Base-by-base conservation (phyloP, 2,329 filamentous ascomycete species). In the Colletotrichum nymphaeae region DNA sequence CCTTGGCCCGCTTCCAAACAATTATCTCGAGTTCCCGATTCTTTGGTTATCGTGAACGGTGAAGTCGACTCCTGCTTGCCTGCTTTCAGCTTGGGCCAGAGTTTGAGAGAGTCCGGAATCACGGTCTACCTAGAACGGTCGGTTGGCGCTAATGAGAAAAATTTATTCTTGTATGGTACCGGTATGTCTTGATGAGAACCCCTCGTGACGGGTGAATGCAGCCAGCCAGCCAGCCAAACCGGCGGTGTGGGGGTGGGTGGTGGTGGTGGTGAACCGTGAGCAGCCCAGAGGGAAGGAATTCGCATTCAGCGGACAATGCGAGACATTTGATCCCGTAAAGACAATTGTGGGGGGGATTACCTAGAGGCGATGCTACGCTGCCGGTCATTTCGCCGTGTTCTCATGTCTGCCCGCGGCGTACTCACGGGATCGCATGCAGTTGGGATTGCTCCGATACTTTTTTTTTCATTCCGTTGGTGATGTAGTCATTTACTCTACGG, bases 121-220 rank as follows among this genome's bases (percentile, higher is more conserved):
- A n/a, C 57, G 63, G 63, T 70, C 56, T 49, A 62, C 70, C 60
- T 49, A 62, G 70, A 70, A 65, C 67, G 55, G 60, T 32, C 70
- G 70, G 70, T 42, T 73, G 70, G 46, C 66, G 28, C 53, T 72
- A 59, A 42, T 19, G 58, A 26, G 46, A 28, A n/a, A 49, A 49
- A 9, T 49, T 49, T 49, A 19, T 49, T 49, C 42, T 49, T 49
- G 52, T n/a, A 26, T 55, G 24, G 26, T 30, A 37, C 12, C 12
- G 30, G 30, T 30, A 24, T 30, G 32, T 19, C 12, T 22, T 19
- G 24, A 16, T 37, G 63, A 66, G 32, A 56, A 11, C 32, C 37
- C 52, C 70, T 70, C 70, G 70, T 73, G 70, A 73, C 67, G 22
- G 65, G 65, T 49, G 60, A 58, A 70, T 53, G 70, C 70, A 62